Conservation (phyloP, 345 rosid genomes). For the Laguncularia racemosa region DNA sequence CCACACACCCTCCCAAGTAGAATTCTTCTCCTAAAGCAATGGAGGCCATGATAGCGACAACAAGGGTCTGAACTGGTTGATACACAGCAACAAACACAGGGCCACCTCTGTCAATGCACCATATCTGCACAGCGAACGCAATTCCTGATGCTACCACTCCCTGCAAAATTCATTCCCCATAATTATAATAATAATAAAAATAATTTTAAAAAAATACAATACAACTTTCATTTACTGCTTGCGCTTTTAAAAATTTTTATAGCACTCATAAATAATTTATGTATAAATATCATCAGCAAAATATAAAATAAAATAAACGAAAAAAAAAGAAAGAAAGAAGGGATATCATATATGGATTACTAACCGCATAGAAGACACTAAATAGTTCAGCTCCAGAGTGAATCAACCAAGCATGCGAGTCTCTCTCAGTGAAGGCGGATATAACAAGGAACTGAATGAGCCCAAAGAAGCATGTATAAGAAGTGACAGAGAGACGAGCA, state of each 20-base stretch:
- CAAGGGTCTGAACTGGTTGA: slow-evolving; percentile 97
- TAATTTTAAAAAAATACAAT: no score
- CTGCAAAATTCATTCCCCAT: no score
- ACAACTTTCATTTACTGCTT: no score
- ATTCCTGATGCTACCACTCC: slow-evolving; percentile 98
- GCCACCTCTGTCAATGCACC: slow-evolving; percentile 99
- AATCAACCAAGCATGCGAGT: slow-evolving; percentile 45
- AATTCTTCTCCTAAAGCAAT: slow-evolving; percentile 82
- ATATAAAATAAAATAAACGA: no score
- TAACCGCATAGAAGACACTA: slow-evolving; percentile 54
- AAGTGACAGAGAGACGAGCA: slow-evolving; percentile 64
- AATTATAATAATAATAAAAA: no score
- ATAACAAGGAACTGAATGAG: slow-evolving; percentile 61
- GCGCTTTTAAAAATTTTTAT: no score
- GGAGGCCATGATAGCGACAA: slow-evolving; percentile 96
- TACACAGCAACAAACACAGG: slow-evolving; percentile 98
- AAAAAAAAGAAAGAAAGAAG: no score
- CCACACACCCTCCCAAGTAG: slow-evolving; percentile 85
- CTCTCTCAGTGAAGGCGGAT: slow-evolving; percentile 53
- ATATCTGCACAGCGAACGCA: slow-evolving; percentile 95
- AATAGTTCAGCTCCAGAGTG: slow-evolving; percentile 38
- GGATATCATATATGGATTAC: no score
- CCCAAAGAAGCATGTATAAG: slow-evolving; percentile 64
- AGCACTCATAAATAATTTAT: no score
- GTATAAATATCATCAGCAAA: no score